Percentiles rank a stretch among this genome's conserved stretches.
phyloP scores from a whole-genome alignment of 768 basidiomycete species.

The Pholiota conissans region DNA sequence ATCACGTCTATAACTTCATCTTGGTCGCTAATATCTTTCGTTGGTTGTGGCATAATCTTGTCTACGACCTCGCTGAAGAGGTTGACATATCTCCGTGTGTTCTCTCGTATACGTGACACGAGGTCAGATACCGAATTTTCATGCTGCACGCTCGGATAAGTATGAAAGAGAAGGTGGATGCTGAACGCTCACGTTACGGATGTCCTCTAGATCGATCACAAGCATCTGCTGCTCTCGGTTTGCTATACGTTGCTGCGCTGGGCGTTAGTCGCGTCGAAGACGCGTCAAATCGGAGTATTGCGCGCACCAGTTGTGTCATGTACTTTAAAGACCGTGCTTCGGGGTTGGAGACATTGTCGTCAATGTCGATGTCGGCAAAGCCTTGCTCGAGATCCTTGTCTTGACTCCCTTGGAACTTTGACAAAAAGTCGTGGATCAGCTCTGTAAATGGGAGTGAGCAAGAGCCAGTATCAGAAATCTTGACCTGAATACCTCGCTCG shows the following conservation, averaged over 20 bases:
- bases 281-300: conserved; percentile 26
- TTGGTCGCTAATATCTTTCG: conserved; percentile 85
- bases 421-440: conserved; percentile 69
- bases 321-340: conserved; percentile 65
- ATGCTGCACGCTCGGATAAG: conserved; percentile 57
- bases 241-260: conserved; percentile 79
- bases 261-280: conserved; percentile 24
- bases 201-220: conserved; percentile 85
- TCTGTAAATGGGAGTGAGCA: conserved; percentile 37
- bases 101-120: conserved; percentile 75
- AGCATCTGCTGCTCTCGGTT: conserved; percentile 93
- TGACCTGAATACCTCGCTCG: conserved; percentile 58
- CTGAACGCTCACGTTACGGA: conserved; percentile 54
- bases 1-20: conserved; percentile 98
- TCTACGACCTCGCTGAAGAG: conserved; percentile 92
- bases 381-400: conserved; percentile 67
- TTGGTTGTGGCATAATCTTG: conserved; percentile 83
- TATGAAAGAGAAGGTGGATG: conserved; percentile 11
- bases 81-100: conserved; percentile 86
- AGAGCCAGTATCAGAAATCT: background rate
- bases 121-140: conserved; percentile 73
- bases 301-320: conserved; percentile 76
- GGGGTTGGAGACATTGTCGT: conserved; percentile 38
- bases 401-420: conserved; percentile 56
- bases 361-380: conserved; percentile 71